Percentiles rank a stretch among this genome's conserved stretches.
These are phyloP conservation scores for Massariosphaeria phaeospora DNA, from an alignment of 495 filamentous ascomycete genomes.

Conservation along the genomic window DNA sequence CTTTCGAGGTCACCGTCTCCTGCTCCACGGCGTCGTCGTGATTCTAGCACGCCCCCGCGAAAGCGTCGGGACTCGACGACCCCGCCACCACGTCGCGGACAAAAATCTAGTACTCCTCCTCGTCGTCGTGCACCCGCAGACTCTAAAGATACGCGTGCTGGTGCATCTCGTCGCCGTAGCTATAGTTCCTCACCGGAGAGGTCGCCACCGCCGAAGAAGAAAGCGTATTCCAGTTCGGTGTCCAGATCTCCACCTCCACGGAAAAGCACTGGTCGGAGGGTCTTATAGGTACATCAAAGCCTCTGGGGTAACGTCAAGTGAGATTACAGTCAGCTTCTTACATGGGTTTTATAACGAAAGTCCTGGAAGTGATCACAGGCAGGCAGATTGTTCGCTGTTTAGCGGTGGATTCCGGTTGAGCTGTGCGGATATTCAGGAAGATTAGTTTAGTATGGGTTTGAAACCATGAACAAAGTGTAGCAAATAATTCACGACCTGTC, in stretches of 20 bases:
- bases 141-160: neutral
- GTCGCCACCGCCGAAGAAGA: conserved; percentile 2
- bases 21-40: conserved; percentile 14
- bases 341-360: no score
- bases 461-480: no score
- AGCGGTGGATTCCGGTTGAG: no score
- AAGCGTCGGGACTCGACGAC: neutral
- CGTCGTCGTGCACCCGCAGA: no score
- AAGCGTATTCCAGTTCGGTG: conserved; percentile 1
- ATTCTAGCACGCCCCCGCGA: conserved; percentile 7
- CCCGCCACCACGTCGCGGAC: conserved; percentile 2
- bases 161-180: neutral
- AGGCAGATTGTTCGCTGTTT: no score
- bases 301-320: no score
- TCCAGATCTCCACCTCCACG: neutral
- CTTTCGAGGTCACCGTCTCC: conserved; percentile 12
- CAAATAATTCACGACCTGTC: no score
- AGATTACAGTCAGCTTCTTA: no score
- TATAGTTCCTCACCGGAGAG: neutral
- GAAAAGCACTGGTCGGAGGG: neutral
- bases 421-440: no score
- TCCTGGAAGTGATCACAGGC: no score
- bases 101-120: neutral
- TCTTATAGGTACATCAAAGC: no score
- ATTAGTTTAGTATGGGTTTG: no score